phyloP scores from a whole-genome alignment of 345 rosid species.

The Tarenaya hassleriana region DNA sequence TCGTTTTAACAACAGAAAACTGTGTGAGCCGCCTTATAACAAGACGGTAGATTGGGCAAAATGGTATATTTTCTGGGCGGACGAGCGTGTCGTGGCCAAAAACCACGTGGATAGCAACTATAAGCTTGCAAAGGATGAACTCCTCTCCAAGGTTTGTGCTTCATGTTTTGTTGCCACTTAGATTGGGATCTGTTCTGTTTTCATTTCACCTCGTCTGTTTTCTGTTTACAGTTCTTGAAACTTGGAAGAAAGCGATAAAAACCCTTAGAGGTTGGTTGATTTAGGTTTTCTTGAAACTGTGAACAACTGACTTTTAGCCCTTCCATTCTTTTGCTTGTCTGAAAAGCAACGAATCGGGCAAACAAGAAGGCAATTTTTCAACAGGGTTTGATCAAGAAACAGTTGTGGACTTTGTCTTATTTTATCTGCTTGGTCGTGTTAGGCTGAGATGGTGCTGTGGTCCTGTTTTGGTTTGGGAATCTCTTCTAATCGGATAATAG shows the following conservation, averaged over 20 bases:
- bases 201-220: too few relatives aligned
- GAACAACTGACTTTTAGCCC: slow-evolving; percentile 17
- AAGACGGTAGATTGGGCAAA: slow-evolving; percentile 85
- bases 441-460: too few relatives aligned
- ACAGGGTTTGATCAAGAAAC: slow-evolving; percentile 4
- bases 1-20: slow-evolving; percentile 57
- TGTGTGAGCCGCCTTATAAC: slow-evolving; percentile 72
- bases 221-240: too few relatives aligned
- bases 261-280: too few relatives aligned
- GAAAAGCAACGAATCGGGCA: slow-evolving; percentile 1
- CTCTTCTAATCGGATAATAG: too few relatives aligned
- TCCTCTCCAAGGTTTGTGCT: slow-evolving; percentile 60
- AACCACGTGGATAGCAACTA: slow-evolving; percentile 80
- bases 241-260: too few relatives aligned
- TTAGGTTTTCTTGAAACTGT: slow-evolving; percentile 8
- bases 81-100: slow-evolving; percentile 77
- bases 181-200: too few relatives aligned
- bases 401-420: too few relatives aligned
- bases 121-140: slow-evolving; percentile 68
- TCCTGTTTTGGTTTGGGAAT: too few relatives aligned
- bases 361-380: background rate
- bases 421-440: slow-evolving; percentile 17
- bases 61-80: slow-evolving; percentile 85
- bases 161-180: background rate
- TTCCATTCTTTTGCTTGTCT: slow-evolving; percentile 1